Evolutionary conservation across 2,329 filamentous ascomycete genomes (phyloP).

Genomic region (Neonectria hederae): DNA sequence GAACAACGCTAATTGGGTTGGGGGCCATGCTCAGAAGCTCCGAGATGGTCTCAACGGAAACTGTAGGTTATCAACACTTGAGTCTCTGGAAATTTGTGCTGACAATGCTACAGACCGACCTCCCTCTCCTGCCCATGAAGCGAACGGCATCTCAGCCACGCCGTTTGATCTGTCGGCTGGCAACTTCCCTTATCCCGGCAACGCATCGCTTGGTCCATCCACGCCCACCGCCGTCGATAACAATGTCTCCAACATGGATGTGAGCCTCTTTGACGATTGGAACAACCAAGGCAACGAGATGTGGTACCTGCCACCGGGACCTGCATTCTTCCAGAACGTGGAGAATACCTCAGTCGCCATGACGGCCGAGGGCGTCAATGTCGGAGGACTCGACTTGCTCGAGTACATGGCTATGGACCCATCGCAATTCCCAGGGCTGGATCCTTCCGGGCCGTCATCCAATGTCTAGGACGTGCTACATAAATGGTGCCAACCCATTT

Average conservation of each 20-base stretch:
- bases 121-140: slow-evolving; percentile 45
- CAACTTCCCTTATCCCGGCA: slow-evolving; percentile 63
- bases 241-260: slow-evolving; percentile 46
- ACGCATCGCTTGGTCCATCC: slow-evolving; percentile 59
- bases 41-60: slow-evolving; percentile 53
- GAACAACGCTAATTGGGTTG: slow-evolving; percentile 45
- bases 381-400: slow-evolving; percentile 72
- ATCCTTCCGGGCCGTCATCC: slow-evolving; percentile 40
- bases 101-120: slow-evolving; percentile 46
- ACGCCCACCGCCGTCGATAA: slow-evolving; percentile 56
- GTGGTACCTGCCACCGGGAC: slow-evolving; percentile 73
- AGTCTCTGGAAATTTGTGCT: slow-evolving; percentile 19
- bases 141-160: slow-evolving; percentile 68
- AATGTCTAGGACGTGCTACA: slow-evolving; percentile 7
- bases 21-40: slow-evolving; percentile 51
- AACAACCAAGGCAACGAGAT: slow-evolving; percentile 65
- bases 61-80: slow-evolving; percentile 42
- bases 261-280: slow-evolving; percentile 65
- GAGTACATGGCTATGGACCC: slow-evolving; percentile 74
- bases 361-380: slow-evolving; percentile 73
- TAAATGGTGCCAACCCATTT: too few species aligned
- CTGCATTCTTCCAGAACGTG: slow-evolving; percentile 72
- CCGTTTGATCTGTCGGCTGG: slow-evolving; percentile 67
- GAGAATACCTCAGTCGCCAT: slow-evolving; percentile 70
- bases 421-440: slow-evolving; percentile 51